A percentile compares a stretch with the other conserved stretches of the same genome.
Evolutionary conservation across 179 eudicot species (phyloP).

Genomic region (Amaranthus tricolor): DNA sequence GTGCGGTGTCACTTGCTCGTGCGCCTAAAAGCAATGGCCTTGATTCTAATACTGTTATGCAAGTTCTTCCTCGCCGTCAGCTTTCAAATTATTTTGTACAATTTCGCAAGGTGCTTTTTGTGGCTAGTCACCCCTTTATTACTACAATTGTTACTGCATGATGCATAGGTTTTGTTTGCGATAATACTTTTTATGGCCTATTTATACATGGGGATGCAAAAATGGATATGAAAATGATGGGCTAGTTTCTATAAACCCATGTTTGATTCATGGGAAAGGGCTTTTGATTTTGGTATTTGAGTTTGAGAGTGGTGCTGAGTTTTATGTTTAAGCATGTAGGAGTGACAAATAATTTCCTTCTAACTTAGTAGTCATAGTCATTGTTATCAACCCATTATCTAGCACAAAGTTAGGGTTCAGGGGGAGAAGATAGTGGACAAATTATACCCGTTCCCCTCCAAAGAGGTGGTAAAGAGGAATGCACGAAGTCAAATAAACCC

Average conservation of each 20-base stretch:
- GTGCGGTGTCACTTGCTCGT: constrained; percentile 63
- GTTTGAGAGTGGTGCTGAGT: neutral
- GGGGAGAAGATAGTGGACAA: no score
- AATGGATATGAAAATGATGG: neutral
- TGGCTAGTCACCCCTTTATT: constrained; percentile 2
- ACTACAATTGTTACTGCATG: neutral
- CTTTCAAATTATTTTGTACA: constrained; percentile 93
- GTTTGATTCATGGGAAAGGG: neutral
- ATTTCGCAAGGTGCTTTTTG: constrained; percentile 76
- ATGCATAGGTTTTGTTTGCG: neutral
- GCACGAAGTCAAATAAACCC: no score
- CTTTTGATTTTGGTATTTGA: neutral
- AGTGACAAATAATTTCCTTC: neutral
- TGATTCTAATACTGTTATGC: constrained; percentile 28
- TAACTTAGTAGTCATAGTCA: no score
- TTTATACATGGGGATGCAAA: neutral
- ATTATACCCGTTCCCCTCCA: no score
- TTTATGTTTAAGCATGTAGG: neutral
- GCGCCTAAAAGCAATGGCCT: constrained; percentile 41
- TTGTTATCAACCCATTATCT: no score
- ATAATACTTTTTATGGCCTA: neutral
- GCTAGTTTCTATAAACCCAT: neutral
- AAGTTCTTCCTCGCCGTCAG: constrained; percentile 79
- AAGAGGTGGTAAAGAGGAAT: no score
- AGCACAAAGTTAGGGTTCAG: no score